Evolutionary conservation across 495 filamentous ascomycete species (phyloP), one percentile per base, ranked within the genome.

Genomic region (Penicillium egyptiacum): DNA sequence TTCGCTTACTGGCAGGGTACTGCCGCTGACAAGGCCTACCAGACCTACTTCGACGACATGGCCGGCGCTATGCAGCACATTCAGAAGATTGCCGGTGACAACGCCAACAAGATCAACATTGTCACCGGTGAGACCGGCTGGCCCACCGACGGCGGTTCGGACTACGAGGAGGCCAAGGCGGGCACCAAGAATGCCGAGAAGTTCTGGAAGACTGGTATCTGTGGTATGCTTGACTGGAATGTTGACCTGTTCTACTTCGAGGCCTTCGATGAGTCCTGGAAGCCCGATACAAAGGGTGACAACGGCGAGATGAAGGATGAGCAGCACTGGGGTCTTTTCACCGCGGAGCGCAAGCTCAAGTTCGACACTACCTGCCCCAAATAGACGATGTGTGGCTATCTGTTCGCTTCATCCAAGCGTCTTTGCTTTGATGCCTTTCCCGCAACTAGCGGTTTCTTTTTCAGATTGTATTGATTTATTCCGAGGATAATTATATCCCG

Each of bases 1-100:
- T 93, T 93, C 67, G 83, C 85, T 31, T 93, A 91, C 81, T 92
- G 89, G 89, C 89, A 93, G 69, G 86, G 81, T 39, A 80, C 83
- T 62, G 71, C 75, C 10, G 80, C 84, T 53, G 70, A 74, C 60
- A 84, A 90, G 65, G 85, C 87, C 31, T 83, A 83, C 31, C 68
- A 80, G 51, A 87, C 82, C 59, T 92, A 90, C 78, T 84, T 90
- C 63, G 81, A 89, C 60, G 89, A 92, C 64, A 83, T 92, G 65
- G 75, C 78, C 61, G 84, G 86, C 70, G 88, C 89, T 12, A 81
- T 87, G 64, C 70, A 73, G n/a, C 86, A 85, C 64, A 83, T 93
- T 60, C 84, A 91, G 72, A 61, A 73, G 58, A 56, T 85, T 53
- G 81, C 83, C 49, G 85, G 83, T 41, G 58, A 63, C 45, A 75